Evolutionary conservation across 2,329 filamentous ascomycete genomes (phyloP), one percentile per base, ranked within the genome.

Genomic region (Neofusicoccum cordaticola): DNA sequence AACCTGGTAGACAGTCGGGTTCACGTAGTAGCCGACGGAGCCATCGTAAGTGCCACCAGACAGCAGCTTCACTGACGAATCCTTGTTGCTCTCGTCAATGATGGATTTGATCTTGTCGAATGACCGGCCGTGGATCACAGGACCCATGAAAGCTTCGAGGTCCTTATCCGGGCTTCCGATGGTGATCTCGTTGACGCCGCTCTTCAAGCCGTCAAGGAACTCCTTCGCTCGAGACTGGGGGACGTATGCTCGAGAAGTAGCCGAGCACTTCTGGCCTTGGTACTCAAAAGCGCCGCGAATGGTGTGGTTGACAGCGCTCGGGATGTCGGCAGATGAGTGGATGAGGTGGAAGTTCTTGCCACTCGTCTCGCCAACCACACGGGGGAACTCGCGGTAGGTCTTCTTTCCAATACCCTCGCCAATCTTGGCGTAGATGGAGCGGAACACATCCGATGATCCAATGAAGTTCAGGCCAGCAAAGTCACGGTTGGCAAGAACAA

Each of bases 381-480:
- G 89, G 52, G 92, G 92, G 79, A 97, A 97, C 71, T 89, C 88
- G 68, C 84, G 84, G 81, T 96, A 98, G 66, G 87, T 90, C 67
- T 90, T 91, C 73, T 93, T 88, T 3, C 90, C 90, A 19, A 96
- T 88, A 47, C 90, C 91, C 68, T 85, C 83, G 9, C 92, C 91
- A 71, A 97, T 97, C 76, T 91, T 86, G n/a, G 91, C 92, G 76
- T 95, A 97, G 13, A 98, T 83, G 73, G 88, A 87, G 67, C 92
- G 89, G 87, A 98, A 97, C 27, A 98, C 91, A 57, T 88, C 87
- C 0, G 94, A 97, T 81, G 90, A 94, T 67, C 94, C 94, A 0
- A 93, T 97, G 83, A 93, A 98, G 82, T 97, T 93, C 22, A 98
- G 86, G 17, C 91, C 90, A 7, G 93, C 90, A 72, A 98, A 95